A percentile compares a stretch with the other conserved stretches of the same genome.
Evolutionary conservation across 495 filamentous ascomycete genomes (phyloP).

Genomic region (Ascobolus immersus): DNA sequence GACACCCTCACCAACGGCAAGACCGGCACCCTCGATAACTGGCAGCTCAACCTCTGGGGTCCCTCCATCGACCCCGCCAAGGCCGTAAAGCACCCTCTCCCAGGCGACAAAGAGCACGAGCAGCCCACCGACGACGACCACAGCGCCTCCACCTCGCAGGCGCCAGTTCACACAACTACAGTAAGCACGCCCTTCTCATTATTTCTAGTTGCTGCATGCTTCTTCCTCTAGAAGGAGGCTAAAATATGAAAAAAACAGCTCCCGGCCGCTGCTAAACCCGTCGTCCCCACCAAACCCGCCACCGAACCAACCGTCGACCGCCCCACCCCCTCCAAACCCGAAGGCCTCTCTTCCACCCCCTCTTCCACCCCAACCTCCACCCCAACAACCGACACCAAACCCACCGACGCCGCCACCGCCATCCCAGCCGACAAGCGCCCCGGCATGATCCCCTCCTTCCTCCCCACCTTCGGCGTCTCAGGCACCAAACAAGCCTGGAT

Average conservation of each 20-base stretch:
- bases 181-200: constrained; percentile 3
- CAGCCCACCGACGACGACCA: constrained; percentile 27
- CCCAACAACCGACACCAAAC: constrained; percentile 42
- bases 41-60: constrained; percentile 87
- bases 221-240: no score
- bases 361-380: constrained; percentile 38
- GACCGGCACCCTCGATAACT: constrained; percentile 60
- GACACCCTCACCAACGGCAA: constrained; percentile 56
- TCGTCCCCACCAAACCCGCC: constrained; percentile 10
- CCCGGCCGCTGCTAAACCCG: constrained; percentile 17
- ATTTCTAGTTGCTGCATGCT: no score
- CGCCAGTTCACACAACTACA: constrained; percentile 27
- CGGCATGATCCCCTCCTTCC: constrained; percentile 61
- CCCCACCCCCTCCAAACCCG: neutral
- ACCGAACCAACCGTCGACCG: constrained; percentile 9
- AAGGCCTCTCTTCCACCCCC: constrained; percentile 8
- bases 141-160: constrained; percentile 26
- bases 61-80: constrained; percentile 50
- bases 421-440: constrained; percentile 12
- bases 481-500: constrained; percentile 86
- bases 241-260: no score
- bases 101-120: constrained; percentile 55
- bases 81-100: constrained; percentile 52
- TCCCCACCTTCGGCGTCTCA: constrained; percentile 84
- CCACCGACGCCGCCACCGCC: constrained; percentile 16